phyloP scores from a whole-genome alignment of 108 stramenopile genomes.

The Fragilaria crotonensis region DNA sequence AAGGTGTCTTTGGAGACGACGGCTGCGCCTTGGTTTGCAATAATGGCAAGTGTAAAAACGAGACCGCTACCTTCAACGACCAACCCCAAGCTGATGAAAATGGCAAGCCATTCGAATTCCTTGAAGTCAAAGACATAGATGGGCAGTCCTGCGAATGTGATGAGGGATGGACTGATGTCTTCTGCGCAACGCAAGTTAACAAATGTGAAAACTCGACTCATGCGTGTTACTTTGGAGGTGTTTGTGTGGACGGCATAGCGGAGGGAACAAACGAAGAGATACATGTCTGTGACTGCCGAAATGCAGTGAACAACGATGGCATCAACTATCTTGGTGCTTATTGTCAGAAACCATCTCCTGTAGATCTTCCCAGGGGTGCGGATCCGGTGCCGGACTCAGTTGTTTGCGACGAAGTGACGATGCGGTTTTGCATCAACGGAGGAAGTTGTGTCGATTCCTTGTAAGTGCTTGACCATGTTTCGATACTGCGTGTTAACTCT shows the following conservation, averaged over 20 bases:
- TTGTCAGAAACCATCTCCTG: slow-evolving; percentile 1
- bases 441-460: too few relatives aligned
- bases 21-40: background rate
- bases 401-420: too few relatives aligned
- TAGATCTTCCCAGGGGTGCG: too few relatives aligned
- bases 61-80: background rate
- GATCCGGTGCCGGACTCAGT: too few relatives aligned
- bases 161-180: background rate
- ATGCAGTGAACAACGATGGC: background rate
- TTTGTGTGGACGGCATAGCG: background rate
- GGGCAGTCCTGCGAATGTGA: background rate
- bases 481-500: too few relatives aligned
- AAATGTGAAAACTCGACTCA: background rate
- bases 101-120: background rate
- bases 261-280: background rate
- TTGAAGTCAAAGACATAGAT: background rate
- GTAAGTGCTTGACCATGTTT: too few relatives aligned
- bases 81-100: background rate
- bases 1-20: too few relatives aligned
- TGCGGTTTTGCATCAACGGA: too few relatives aligned
- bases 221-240: background rate
- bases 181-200: background rate
- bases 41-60: background rate
- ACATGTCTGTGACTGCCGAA: background rate
- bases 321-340: background rate